Base-by-base conservation (phyloP, 2,329 filamentous ascomycete genomes). In the Colletotrichum coccodes region DNA sequence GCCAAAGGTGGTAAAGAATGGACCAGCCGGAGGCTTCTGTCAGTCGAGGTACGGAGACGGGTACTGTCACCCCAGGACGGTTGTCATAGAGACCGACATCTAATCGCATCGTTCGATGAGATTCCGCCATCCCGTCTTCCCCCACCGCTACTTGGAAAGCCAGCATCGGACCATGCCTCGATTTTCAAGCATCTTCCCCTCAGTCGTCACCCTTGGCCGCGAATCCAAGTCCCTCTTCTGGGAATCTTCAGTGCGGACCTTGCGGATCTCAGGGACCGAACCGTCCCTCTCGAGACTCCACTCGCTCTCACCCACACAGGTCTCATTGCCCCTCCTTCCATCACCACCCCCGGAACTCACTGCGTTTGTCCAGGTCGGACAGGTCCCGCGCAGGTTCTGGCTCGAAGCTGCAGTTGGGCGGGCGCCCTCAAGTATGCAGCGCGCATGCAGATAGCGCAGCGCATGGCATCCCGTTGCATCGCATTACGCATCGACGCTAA, bases 211-310 rank as follows among this genome's bases (percentile, higher is more conserved):
- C 7, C 36, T 14, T 44, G 6, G 40, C 50, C 40, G 54, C 26
- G 28, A 52, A 30, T 30, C 3, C 47, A n/a, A 21, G 32, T 47
- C 56, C 42, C 47, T 44, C n/a, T 38, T 36, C 36, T 46, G 46
- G 26, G 32, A 62, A 32, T 42, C 42, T 46, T 60, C 53, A 21
- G n/a, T 42, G 49, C 61, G 65, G 49, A 42, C 53, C 42, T 66
- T 50, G 50, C 62, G 66, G 66, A 60, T 60, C 61, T 56, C 49
- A 66, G 66, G 61, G 61, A 69, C 62, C 61, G 56, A 66, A 69
- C 54, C 66, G 62, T 68, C 56, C 46, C 54, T 50, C 42, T 34
- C 59, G 26, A 30, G 6, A 60, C 40, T 49, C 40, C 62, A 60
- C 66, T 26, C 28, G 21, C 36, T 32, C 9, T n/a, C 46, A 38